Conservation (phyloP, 495 filamentous ascomycete genomes). For the Neurospora terricola region DNA sequence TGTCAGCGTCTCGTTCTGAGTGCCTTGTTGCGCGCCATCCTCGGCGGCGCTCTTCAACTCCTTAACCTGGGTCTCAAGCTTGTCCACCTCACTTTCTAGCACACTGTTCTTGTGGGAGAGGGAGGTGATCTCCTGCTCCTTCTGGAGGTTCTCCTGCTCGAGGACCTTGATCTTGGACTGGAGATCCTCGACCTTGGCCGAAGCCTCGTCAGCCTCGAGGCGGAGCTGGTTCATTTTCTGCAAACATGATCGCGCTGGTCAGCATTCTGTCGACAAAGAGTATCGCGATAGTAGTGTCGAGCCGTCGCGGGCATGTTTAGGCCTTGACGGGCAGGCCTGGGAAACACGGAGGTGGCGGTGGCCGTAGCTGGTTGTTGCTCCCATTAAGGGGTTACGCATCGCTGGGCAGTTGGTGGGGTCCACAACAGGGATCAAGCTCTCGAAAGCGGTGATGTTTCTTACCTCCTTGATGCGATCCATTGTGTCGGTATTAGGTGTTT, state of each 20-base stretch:
- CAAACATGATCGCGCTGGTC: slow-evolving; percentile 9
- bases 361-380: background rate
- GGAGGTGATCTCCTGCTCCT: slow-evolving; percentile 96
- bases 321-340: background rate
- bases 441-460: slow-evolving; percentile 29
- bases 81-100: slow-evolving; percentile 84
- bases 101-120: slow-evolving; percentile 83
- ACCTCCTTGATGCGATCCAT: slow-evolving; percentile 82
- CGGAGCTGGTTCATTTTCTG: slow-evolving; percentile 93
- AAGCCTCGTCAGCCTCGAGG: slow-evolving; percentile 76
- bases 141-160: slow-evolving; percentile 88
- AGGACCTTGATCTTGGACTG: slow-evolving; percentile 75
- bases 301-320: background rate
- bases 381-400: slow-evolving; percentile 5
- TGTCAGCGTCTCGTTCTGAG: slow-evolving; percentile 79
- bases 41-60: slow-evolving; percentile 70
- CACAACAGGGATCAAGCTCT: slow-evolving; percentile 21
- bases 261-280: slow-evolving; percentile 4
- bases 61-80: slow-evolving; percentile 66
- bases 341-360: slow-evolving; percentile 2
- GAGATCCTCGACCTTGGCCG: slow-evolving; percentile 74
- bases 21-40: slow-evolving; percentile 62
- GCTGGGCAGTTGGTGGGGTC: slow-evolving; percentile 32
- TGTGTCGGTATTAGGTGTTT: slow-evolving; percentile 12
- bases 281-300: background rate